Evolutionary conservation across 257 asterid genomes (phyloP).

Genomic region (Primulina tabacum): DNA sequence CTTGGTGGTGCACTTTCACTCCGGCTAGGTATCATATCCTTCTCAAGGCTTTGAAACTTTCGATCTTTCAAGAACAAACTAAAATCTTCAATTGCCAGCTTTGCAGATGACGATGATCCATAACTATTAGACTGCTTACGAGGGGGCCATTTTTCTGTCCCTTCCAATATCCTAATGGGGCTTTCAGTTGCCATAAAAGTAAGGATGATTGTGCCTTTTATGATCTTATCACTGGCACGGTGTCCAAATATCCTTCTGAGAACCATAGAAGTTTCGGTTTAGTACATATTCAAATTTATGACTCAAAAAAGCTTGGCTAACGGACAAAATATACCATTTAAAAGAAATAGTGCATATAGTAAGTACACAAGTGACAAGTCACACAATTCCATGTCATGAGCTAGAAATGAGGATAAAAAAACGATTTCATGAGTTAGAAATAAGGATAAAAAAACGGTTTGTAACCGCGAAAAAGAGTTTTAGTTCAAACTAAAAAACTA

Average conservation of each 20-base stretch:
- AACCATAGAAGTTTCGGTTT: conserved; percentile 5
- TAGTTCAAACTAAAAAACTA: not conserved
- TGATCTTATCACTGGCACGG: conserved; percentile 13
- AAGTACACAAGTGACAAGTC: not conserved
- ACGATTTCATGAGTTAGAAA: not conserved
- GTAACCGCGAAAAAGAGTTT: not conserved
- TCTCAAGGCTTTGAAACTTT: conserved; percentile 31
- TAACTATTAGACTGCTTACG: conserved; percentile 31
- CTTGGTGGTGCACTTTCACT: conserved; percentile 60
- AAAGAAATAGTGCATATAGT: not conserved
- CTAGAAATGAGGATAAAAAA: not conserved
- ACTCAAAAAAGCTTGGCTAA: not conserved
- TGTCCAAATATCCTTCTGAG: conserved; percentile 22
- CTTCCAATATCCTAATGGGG: conserved; percentile 36
- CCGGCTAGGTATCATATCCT: conserved; percentile 40
- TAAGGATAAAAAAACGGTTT: not conserved
- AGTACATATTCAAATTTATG: conserved; percentile 6
- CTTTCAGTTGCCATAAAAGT: conserved; percentile 44
- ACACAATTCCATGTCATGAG: not conserved
- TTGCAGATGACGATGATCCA: conserved; percentile 32
- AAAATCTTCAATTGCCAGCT: conserved; percentile 34
- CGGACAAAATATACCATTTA: not conserved
- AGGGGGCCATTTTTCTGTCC: conserved; percentile 35
- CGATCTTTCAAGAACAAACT: conserved; percentile 38
- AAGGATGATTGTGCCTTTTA: conserved; percentile 13